Evolutionary conservation across 345 rosid species (phyloP), one percentile per base, ranked within the genome.

Genomic region (Raphanus raphanistrum): DNA sequence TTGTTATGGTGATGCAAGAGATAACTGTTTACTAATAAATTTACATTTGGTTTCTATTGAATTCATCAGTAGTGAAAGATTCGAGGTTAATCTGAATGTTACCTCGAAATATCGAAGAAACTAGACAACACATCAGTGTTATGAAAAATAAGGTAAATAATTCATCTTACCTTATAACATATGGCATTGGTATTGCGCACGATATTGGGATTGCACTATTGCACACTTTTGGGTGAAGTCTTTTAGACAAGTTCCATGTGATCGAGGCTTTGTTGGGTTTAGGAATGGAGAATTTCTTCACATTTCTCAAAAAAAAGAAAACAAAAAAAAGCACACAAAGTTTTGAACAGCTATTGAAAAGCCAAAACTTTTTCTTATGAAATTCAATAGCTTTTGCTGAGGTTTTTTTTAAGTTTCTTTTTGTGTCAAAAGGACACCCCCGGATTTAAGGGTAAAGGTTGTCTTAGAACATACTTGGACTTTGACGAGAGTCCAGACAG

Each of bases 371-470:
- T 63, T 74, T 57, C 29, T 69, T 69, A 55, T 50, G 55, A 52
- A 73, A 50, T 63, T 69, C 21, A 66, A 31, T 25, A 67, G n/a
- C 21, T 74, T 76, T 21, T 43, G 16, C 33, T 45, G 50, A 68
- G 68, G 41, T 45, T 54, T 35, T 5, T 5, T 25, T 66, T 10
- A 12, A 26, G 58, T 71, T 63, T 71, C 2, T 55, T 66, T 48
- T 33, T 68, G 81, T 81, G 79, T 81, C 70, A 75, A 80, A 79
- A 75, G 83, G 81, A 67, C 69, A 73, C 25, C 71, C 90, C 94
- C 79, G 89, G 81, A 86, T 92, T 87, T 72, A 84, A 87, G 96
- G 88, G 70, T 74, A 85, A 89, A 81, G 79, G 81, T 66, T 77
- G 78, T 79, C 76, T 69, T 71, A 57, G 72, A 77, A 80, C 76